Conservation (phyloP, 345 rosid species). For the Ricinus communis region DNA sequence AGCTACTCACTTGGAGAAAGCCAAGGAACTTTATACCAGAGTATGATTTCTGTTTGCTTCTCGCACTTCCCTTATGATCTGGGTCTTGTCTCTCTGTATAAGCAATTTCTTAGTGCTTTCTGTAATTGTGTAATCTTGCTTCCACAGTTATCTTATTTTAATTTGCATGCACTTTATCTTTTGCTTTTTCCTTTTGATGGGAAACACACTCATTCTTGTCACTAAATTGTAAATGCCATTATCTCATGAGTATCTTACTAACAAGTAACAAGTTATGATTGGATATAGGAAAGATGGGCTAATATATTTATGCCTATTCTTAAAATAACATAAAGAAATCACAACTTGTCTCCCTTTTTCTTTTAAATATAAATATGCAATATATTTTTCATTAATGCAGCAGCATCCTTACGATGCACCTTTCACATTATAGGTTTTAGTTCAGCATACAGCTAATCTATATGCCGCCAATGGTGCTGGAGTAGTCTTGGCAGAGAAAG, state of each 20-base stretch:
- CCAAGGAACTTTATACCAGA: conserved; percentile 88
- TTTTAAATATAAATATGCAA: background rate
- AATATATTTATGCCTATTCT: background rate
- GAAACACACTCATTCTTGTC: background rate
- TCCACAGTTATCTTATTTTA: background rate
- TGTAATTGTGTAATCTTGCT: background rate
- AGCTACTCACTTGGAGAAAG: conserved; percentile 97
- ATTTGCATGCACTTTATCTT: background rate
- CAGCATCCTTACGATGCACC: background rate
- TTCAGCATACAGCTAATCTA: conserved; percentile 81
- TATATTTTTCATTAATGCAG: background rate
- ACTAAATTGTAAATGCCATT: background rate
- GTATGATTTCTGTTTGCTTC: conserved; percentile 44
- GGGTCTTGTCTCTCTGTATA: background rate
- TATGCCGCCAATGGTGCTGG: conserved; percentile 99
- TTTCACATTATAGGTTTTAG: conserved; percentile 60
- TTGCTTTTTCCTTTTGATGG: background rate
- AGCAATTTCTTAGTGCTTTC: background rate
- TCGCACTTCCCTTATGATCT: conserved; percentile 9
- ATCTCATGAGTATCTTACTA: background rate
- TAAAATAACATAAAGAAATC: background rate
- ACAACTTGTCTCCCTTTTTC: background rate
- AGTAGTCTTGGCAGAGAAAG: conserved; percentile 93
- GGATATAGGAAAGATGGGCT: background rate
- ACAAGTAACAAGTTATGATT: background rate